Evolutionary conservation across 1,284 basidiomycete species (phyloP).

Genomic region (Trichosporon asahii): DNA sequence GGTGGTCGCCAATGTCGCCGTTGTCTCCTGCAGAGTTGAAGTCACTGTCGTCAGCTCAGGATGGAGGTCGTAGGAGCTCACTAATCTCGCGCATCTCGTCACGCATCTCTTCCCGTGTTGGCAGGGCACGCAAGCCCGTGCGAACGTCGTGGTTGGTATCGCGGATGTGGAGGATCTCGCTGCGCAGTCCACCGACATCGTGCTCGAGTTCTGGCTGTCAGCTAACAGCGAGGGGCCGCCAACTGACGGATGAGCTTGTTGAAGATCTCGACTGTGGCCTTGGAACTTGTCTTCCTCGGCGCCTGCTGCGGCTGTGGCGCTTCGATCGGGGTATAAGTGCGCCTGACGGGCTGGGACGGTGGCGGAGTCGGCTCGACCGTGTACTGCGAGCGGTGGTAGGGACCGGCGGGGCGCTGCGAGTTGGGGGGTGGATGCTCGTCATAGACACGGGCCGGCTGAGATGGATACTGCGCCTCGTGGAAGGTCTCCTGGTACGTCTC

Average conservation of each 20-base stretch:
- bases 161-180: slow-evolving; percentile 19
- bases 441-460: background rate
- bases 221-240: background rate
- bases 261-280: background rate
- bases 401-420: background rate
- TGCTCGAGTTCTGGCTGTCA: slow-evolving; percentile 16
- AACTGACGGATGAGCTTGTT: slow-evolving; percentile 1
- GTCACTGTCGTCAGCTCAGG: slow-evolving; percentile 17
- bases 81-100: slow-evolving; percentile 32
- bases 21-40: slow-evolving; percentile 23
- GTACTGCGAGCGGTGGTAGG: background rate
- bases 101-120: slow-evolving; percentile 34
- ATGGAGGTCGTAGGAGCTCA: slow-evolving; percentile 19
- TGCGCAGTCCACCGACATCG: background rate
- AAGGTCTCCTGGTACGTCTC: background rate
- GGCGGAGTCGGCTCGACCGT: background rate
- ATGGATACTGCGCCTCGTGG: background rate
- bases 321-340: background rate
- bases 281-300: background rate
- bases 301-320: background rate
- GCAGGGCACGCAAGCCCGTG: slow-evolving; percentile 28
- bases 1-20: slow-evolving; percentile 4
- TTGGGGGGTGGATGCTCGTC: background rate
- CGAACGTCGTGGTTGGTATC: slow-evolving; percentile 35
- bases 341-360: background rate